Evolutionary conservation across 2,329 filamentous ascomycete species (phyloP), one percentile per base, ranked within the genome.

Genomic region (Triangularia setosa): DNA sequence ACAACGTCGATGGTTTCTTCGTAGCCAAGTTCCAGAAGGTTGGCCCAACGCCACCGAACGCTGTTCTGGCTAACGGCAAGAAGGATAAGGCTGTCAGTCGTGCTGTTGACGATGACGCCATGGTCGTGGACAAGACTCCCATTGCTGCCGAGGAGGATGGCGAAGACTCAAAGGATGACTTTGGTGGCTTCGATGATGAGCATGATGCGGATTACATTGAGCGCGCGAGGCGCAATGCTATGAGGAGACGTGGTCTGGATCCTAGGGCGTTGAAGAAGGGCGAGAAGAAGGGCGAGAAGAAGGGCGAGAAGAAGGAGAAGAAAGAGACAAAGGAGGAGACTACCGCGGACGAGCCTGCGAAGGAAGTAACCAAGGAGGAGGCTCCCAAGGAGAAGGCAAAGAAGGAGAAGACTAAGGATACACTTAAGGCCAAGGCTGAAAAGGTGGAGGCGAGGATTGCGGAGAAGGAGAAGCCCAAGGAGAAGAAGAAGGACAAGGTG

Each of bases 1-100:
- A 95, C 81, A 97, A 97, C 69, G 93, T 99, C 33, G 95, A 98
- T 76, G 95, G 95, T 69, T 99, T 99, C 87, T 99, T 93, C 76
- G 95, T 99, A 67, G 92, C 93, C 73, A 99, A 99, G 79, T 90
- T 99, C 79, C 93, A 96, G 79, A 99, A 99, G 84, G 87, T 87
- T 16, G 94, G 87, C 0, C 90, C 92, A 2, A 91, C 90, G 48
- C 89, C 91, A 1, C 79, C 83, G 63, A 86, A 84, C 61, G 81
- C 84, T 1, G 79, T 84, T 18, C 63, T 69, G 56, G 72, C 69
- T 64, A 67, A 66, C 57, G 68, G 67, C 64, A 69, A 68, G 62
- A 69, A 69, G 67, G 70, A 70, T 53, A 66, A 70, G 61, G 65
- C 64, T 27, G 64, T 64, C 59, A 66, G 60, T 30, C 67, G 64